Base-by-base conservation (phyloP, 495 filamentous ascomycete genomes). In the Penicillium coprophilum region DNA sequence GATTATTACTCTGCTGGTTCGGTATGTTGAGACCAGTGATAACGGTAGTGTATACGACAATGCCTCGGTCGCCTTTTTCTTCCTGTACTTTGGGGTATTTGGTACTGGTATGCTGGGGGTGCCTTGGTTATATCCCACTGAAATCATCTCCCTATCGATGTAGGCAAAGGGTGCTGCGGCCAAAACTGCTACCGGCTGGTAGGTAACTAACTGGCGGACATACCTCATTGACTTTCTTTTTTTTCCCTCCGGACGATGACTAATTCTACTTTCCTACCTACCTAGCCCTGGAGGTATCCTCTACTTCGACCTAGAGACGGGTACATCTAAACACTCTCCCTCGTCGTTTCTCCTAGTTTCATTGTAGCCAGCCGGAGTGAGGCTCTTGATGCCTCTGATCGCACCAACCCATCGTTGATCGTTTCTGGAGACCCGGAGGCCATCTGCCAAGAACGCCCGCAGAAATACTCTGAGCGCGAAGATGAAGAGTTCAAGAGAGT, bases 251-350 rank as follows among this genome's bases (percentile, higher is more conserved):
- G 80, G 73, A 79, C 78, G 7, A 76, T 82, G 7, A 74, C 83
- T 60, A 86, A 86, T 57, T 75, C 74, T 8, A 53, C 65, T 23
- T 88, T 87, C 64, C 65, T 87, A 1, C 82, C 82, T 0, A n/a
- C n/a, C n/a, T n/a, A n/a, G n/a, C n/a, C n/a, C n/a, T n/a, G n/a
- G n/a, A n/a, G n/a, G n/a, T n/a, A 69, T 86, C 27, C 77, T 85
- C 19, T 87, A 82, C 59, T 78, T 86, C 46, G 86, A 83, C 57
- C 84, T 82, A 1, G 85, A 87, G 61, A 85, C 84, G 24, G 74
- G 67, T 72, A 19, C 13, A 63, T 60, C 21, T 39, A 6, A 9
- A 19, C 11, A n/a, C 1, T 31, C 1, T 45, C 19, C 2, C 6
- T 7, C 9, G 10, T 28, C 30, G 6, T 21, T 27, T 31, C 31